Base-by-base conservation (phyloP, 495 filamentous ascomycete genomes). In the Apodospora peruviana region DNA sequence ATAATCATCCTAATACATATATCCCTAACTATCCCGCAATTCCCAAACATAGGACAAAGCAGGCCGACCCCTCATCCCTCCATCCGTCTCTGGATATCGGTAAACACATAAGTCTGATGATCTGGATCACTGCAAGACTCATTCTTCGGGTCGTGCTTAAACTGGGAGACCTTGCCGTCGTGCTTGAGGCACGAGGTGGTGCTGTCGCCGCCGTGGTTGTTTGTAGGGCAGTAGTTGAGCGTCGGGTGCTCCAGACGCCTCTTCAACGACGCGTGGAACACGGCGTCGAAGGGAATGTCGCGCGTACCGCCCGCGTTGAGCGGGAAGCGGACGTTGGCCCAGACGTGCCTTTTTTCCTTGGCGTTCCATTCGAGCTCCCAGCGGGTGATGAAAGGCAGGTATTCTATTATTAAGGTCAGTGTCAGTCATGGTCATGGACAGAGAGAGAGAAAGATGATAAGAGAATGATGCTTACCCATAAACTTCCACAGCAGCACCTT, bases 401-500 rank as follows among this genome's bases (percentile, higher is more conserved):
- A 47, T 37, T 52, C 50, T 47, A 9, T n/a, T n/a, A n/a, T n/a
- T n/a, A n/a, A n/a, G n/a, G 24, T 40, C 36, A 40, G 35, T 17
- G n/a, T 17, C 19, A 19, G 8, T 42, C 39, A 41, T 5, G 12
- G 4, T 23, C 7, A 18, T 9, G 14, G 32, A 4, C 10, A 16
- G 10, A 18, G 17, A 19, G 17, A 20, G 10, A 17, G 21, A 23
- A 19, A n/a, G 17, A 40, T 14, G 2, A 43, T n/a, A n/a, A n/a
- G n/a, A 41, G 11, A 9, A 20, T 10, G 19, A 11, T 4, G 14
- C 48, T 43, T 41, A 52, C 49, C 49, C 16, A 52, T 14, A 8
- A 52, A 47, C 43, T 47, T 52, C 50, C 50, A 52, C 11, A 52
- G 32, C 18, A 52, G 39, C 2, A 52, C 50, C 18, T 24, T 52